Evolutionary conservation across 139 green algal species (phyloP), one percentile per base, ranked within the genome.

Genomic region (Chlorella sorokiniana): DNA sequence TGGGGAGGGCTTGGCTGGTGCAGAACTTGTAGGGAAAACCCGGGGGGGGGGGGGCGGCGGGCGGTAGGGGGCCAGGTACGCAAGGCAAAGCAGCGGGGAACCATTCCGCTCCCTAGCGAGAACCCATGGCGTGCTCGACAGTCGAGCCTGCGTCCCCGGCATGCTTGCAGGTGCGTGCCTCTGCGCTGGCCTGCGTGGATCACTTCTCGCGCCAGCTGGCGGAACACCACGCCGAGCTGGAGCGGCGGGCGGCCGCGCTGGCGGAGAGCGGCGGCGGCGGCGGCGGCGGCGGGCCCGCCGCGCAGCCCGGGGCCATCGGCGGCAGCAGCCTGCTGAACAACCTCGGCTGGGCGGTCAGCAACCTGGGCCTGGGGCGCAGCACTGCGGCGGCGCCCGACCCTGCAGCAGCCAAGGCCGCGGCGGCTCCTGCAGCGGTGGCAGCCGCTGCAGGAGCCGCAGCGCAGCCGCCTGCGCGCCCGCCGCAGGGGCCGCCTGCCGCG

Each of bases 111-210:
- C n/a, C n/a, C n/a, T n/a, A n/a, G n/a, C n/a, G n/a, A n/a, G n/a
- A n/a, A 4, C 18, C 52, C 10, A 10, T 65, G 8, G 14, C 62
- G 14, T 35, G 69, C 3, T 54, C 79, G 11, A 35, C 80, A 31
- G 63, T 84, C 61, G 83, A 76, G 62, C 81, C 63, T 64, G 64
- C 27, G 40, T 38, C 33, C 37, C 25, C 33, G 27, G 65, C 65
- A n/a, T 40, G n/a, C 56, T 64, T 40, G 74, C 63, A n/a, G n/a
- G n/a, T n/a, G n/a, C n/a, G 73, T 41, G 76, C 73, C 40, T 82
- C 78, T 22, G 86, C 89, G 70, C 83, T 96, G 48, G 64, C 69
- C 38, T 92, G 87, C 62, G 10, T 91, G 37, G 75, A 89, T 37
- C 54, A 76, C n/a, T 90, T 91, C 37, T 20, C 87, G 25, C 44